phyloP scores from a whole-genome alignment of 2,329 filamentous ascomycete genomes.

The Zymoseptoria brevis region DNA sequence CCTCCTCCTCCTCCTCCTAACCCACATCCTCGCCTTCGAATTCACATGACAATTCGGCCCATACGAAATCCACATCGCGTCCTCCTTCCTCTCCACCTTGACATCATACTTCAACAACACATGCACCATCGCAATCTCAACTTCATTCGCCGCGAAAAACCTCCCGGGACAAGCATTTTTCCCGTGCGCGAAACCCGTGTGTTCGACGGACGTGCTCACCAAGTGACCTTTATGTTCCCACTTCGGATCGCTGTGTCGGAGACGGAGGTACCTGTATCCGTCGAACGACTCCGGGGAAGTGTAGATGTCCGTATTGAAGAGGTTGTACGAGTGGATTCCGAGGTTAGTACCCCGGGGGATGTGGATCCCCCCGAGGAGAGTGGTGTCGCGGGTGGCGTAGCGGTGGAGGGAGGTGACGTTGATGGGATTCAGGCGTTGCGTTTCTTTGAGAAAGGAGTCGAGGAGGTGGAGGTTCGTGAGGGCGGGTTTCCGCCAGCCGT shows the following conservation, averaged over 20 bases:
- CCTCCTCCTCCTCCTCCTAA: constrained; percentile 8
- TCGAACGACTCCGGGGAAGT: constrained; percentile 19
- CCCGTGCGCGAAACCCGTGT: constrained; percentile 26
- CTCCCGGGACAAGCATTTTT: constrained; percentile 30
- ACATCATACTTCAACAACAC: constrained; percentile 31
- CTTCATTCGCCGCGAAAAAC: constrained; percentile 30
- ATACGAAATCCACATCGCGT: constrained; percentile 4
- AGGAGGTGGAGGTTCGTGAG: constrained; percentile 26
- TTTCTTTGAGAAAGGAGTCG: constrained; percentile 31
- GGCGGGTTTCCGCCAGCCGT: constrained; percentile 25
- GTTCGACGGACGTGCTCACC: constrained; percentile 15
- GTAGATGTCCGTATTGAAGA: constrained; percentile 13
- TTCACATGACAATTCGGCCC: constrained; percentile 7
- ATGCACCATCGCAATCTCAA: constrained; percentile 29
- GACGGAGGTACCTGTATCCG: constrained; percentile 15
- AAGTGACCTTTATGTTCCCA: constrained; percentile 14
- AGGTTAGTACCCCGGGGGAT: constrained; percentile 19
- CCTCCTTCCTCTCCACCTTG: constrained; percentile 14
- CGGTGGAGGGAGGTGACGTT: constrained; percentile 20
- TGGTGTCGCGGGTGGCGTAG: constrained; percentile 17
- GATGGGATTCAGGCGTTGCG: constrained; percentile 22
- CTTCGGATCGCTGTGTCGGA: constrained; percentile 13
- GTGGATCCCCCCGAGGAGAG: constrained; percentile 21
- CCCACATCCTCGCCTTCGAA: constrained; percentile 8
- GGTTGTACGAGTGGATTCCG: constrained; percentile 10